A percentile compares a stretch with the other conserved stretches of the same genome.
phyloP scores from a whole-genome alignment of 2,329 filamentous ascomycete genomes.

The Colletotrichum neosansevieriae region DNA sequence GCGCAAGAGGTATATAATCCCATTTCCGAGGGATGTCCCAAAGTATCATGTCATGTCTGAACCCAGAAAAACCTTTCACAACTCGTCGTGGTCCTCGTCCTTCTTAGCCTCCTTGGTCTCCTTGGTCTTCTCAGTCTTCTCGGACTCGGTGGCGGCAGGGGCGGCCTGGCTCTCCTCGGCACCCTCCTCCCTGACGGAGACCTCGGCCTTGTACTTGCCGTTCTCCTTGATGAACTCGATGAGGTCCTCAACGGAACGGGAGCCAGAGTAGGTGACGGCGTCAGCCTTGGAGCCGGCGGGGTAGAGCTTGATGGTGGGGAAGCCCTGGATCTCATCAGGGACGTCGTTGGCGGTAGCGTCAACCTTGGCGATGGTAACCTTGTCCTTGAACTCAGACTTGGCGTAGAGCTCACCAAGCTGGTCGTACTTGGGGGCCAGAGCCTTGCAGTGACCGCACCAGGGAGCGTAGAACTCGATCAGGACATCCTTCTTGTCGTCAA shows the following conservation, averaged over 20 bases:
- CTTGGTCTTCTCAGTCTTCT: constrained; percentile 50
- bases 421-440: constrained; percentile 95
- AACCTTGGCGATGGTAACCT: constrained; percentile 96
- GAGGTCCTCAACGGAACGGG: constrained; percentile 91
- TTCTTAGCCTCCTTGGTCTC: constrained; percentile 55
- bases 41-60: constrained; percentile 38
- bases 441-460: constrained; percentile 99
- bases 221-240: constrained; percentile 94
- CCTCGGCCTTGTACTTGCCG: constrained; percentile 86
- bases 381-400: constrained; percentile 82
- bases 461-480: constrained; percentile 98
- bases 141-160: constrained; percentile 64
- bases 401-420: constrained; percentile 85
- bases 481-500: constrained; percentile 96
- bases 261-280: constrained; percentile 88
- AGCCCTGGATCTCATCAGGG: constrained; percentile 95
- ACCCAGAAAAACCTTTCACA: constrained; percentile 65
- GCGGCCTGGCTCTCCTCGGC: constrained; percentile 65
- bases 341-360: constrained; percentile 97
- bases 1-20: constrained; percentile 44
- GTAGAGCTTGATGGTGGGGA: constrained; percentile 99
- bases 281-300: constrained; percentile 87
- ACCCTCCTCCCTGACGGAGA: constrained; percentile 67
- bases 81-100: constrained; percentile 76
- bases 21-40: constrained; percentile 36